phyloP scores from a whole-genome alignment of 2,329 filamentous ascomycete genomes.

The Trichoderma breve region DNA sequence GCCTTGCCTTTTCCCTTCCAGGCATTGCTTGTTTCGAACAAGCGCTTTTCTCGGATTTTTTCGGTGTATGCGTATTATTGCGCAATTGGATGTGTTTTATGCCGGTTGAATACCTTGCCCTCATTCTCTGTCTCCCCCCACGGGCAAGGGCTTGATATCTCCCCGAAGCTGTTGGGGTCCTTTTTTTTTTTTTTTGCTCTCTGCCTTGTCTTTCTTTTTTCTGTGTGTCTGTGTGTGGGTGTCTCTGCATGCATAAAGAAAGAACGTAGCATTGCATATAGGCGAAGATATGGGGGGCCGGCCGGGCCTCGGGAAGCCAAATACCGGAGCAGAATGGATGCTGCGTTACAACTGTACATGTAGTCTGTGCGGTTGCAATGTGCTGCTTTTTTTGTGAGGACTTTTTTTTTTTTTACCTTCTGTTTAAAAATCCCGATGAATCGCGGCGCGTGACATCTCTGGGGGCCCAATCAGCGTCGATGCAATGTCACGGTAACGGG shows the following conservation, averaged over 20 bases:
- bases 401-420: neutral
- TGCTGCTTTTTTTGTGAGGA: neutral
- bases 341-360: too few species aligned
- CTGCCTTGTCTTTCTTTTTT: neutral
- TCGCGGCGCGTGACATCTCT: neutral
- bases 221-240: neutral
- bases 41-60: neutral
- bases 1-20: neutral
- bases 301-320: neutral
- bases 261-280: neutral
- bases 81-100: neutral
- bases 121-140: neutral
- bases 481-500: neutral
- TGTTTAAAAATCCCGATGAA: neutral
- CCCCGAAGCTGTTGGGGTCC: neutral
- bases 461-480: neutral
- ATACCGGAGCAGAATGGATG: neutral
- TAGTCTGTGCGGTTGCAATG: neutral
- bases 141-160: neutral
- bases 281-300: neutral
- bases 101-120: neutral
- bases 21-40: neutral
- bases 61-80: constrained; percentile 1
- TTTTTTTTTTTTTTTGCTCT: neutral
- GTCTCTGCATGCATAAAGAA: neutral